Evolutionary conservation across 1,284 basidiomycete genomes (phyloP), one percentile per base, ranked within the genome.

Genomic region (Ustilago tritici): DNA sequence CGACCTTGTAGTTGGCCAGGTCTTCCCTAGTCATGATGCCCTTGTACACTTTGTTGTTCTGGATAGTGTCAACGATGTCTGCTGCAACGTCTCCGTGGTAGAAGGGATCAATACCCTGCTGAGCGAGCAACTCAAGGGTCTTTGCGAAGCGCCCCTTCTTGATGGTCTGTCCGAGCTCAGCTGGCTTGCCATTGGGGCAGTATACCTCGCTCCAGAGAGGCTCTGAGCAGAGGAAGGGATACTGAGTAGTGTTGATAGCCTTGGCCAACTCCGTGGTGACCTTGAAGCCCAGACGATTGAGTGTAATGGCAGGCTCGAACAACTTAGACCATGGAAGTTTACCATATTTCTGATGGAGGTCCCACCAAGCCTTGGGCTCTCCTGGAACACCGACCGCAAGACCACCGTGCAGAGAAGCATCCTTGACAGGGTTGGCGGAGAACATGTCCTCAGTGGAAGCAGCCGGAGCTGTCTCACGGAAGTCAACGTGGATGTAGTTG

Each of bases 381-480:
- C 86, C 86, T 1, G 86, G 86, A 14, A 86, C 82, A 4, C 83
- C 85, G 3, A 83, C 84, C 14, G 86, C 76, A n/a, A 86, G 67
- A 6, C 84, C 84, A 3, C 84, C 80, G 43, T 73, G 64, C 5
- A 68, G 53, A 15, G 71, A 56, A n/a, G 67, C 53, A 14, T 65
- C 71, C 46, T 70, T 31, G 71, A 78, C 56, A 34, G 82, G 46
- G 61, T 70, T 53, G 49, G 47, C 38, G 19, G 47, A 70, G 80
- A 79, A 86, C 81, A 88, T 87, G 12, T 85, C 85, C 64, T 84
- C 82, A 60, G 87, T 86, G 0, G 83, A 84, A 0, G 79, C 83
- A 9, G 84, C 86, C 0, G 87, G 87, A 76, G 84, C 82, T 4
- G 82, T 85, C 80, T 88, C 88, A 15, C 88, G 82, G 73, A 88